Evolutionary conservation across 2,329 filamentous ascomycete species (phyloP), one percentile per base, ranked within the genome.

Genomic region (Fusarium ambrosium): DNA sequence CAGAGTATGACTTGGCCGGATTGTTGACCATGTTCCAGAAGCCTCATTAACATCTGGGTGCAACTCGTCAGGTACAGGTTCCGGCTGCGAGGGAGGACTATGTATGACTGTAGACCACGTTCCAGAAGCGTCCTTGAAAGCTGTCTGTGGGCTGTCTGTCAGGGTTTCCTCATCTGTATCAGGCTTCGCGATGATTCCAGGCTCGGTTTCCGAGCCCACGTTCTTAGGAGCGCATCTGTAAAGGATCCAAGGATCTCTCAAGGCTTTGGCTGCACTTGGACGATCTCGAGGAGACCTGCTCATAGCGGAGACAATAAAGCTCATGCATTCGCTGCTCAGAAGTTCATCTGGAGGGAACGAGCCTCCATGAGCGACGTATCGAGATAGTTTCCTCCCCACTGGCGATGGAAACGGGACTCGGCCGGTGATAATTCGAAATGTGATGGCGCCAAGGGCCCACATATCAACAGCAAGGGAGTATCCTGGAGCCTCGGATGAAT

Each of bases 371-470:
- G 32, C 32, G 29, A 58, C 53, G 7, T 58, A 58, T 16, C 53
- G 53, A 10, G 3, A 58, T 22, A 58, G 53, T 16, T 6, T 37
- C 6, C 3, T 34, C 4, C 29, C 20, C 2, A 13, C 2, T 3
- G 53, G 53, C 4, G 16, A 39, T 4, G 55, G 34, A 27, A 59
- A 59, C 1, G 55, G 55, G 4, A 59, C 14, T 18, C 18, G 22
- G n/a, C 55, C 55, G 1, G 34, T n/a, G 16, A 6, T 22, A 16
- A 68, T 32, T 3, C 65, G 60, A 32, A 68, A 68, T 5, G 51
- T n/a, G 22, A 68, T 34, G 18, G 29, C 51, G 4, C 65, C 65
- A n/a, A 68, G 48, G 6, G 65, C 37, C 65, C 65, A 68, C 4
- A 68, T 64, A 36, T 68, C 65, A 4, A 64, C 32, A 0, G 60